These are phyloP conservation scores for Polytolypa hystricis DNA, from an alignment of 2,329 filamentous ascomycete genomes.

Conservation along the genomic window DNA sequence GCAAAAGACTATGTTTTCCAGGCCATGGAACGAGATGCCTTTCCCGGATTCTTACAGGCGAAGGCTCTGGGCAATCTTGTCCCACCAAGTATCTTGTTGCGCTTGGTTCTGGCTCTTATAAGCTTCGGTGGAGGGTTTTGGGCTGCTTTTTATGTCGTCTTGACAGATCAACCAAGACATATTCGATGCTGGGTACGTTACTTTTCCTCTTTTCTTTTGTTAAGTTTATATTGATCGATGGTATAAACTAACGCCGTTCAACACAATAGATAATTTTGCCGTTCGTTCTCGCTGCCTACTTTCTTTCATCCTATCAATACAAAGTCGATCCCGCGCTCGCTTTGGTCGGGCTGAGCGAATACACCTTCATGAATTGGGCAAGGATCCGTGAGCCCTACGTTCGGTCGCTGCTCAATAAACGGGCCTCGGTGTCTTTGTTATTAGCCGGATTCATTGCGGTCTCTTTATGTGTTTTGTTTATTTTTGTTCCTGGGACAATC, in stretches of 20 bases:
- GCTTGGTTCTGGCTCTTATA: conserved; percentile 73
- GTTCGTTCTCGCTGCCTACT: conserved; percentile 83
- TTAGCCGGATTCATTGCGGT: conserved; percentile 68
- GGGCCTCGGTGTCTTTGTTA: conserved; percentile 67
- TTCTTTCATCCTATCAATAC: conserved; percentile 85
- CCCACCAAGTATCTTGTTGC: conserved; percentile 74
- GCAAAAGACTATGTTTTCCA: conserved; percentile 99
- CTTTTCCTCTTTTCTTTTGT: neutral
- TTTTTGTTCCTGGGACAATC: conserved; percentile 74
- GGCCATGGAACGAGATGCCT: conserved; percentile 99
- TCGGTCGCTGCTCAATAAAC: conserved; percentile 69
- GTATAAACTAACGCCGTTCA: too few relatives aligned
- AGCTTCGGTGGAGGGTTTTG: conserved; percentile 88
- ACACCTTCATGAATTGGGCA: conserved; percentile 88
- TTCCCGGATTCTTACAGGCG: conserved; percentile 86
- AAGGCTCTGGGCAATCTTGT: conserved; percentile 95
- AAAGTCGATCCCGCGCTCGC: conserved; percentile 87
- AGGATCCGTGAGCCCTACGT: conserved; percentile 85
- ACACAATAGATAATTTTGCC: conserved; percentile 61
- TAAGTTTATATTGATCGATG: too few relatives aligned
- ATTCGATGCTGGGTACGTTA: conserved; percentile 73
- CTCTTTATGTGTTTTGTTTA: conserved; percentile 79
- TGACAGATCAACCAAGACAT: conserved; percentile 63
- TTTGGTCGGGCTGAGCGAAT: conserved; percentile 83
- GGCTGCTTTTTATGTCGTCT: conserved; percentile 87